Evolutionary conservation across 805 yeast species (phyloP).

Genomic region (Wickerhamiella australiensis): DNA sequence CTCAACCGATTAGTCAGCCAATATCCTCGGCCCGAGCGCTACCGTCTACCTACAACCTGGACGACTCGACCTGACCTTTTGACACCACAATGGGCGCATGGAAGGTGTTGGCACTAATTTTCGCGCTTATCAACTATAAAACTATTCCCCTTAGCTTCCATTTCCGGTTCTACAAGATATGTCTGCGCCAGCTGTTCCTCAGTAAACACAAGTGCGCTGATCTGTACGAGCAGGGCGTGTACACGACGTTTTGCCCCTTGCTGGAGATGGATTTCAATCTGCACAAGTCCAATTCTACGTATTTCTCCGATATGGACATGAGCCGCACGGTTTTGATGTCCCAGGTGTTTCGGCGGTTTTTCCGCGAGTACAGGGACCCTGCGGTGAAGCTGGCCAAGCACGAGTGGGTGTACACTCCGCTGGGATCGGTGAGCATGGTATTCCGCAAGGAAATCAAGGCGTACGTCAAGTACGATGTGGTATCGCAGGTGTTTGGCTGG

Average conservation of each 20-base stretch:
- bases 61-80: too few relatives aligned
- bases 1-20: too few relatives aligned
- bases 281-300: conserved; percentile 81
- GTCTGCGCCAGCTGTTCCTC: conserved; percentile 32
- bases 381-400: conserved; percentile 23
- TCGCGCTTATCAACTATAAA: conserved; percentile 41
- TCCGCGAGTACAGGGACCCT: conserved; percentile 34
- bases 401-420: conserved; percentile 54
- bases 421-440: conserved; percentile 55
- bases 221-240: conserved; percentile 34
- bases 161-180: conserved; percentile 45
- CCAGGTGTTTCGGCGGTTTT: conserved; percentile 44
- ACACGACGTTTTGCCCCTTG: conserved; percentile 50
- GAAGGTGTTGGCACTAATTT: conserved; percentile 16
- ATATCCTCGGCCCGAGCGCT: too few relatives aligned
- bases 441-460: conserved; percentile 67
- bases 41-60: too few relatives aligned
- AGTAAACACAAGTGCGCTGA: conserved; percentile 16
- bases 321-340: conserved; percentile 56
- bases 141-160: conserved; percentile 57
- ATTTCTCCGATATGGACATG: conserved; percentile 69
- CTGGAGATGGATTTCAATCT: conserved; percentile 76
- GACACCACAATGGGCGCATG: not conserved
- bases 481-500: conserved; percentile 62
- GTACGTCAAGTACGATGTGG: conserved; percentile 44